phyloP scores from a whole-genome alignment of 768 basidiomycete species.

The Pleurotus salmoneostramineus region DNA sequence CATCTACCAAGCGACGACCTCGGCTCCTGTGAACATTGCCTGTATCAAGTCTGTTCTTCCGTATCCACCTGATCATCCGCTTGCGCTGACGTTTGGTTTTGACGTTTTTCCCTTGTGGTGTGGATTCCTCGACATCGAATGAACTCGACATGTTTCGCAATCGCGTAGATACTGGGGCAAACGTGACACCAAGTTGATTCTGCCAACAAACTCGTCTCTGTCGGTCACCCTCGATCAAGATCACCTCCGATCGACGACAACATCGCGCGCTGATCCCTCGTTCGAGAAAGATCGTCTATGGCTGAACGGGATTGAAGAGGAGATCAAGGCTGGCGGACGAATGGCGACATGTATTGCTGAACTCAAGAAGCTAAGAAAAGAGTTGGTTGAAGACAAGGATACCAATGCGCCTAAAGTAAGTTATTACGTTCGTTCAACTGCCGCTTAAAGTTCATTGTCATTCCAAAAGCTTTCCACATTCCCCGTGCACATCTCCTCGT shows the following conservation, averaged over 20 bases:
- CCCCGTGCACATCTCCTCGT: slow-evolving; percentile 85
- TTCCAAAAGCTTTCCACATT: slow-evolving; percentile 57
- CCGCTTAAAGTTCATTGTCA: background rate
- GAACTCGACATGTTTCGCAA: background rate
- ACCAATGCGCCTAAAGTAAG: slow-evolving; percentile 62
- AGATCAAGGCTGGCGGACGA: slow-evolving; percentile 78
- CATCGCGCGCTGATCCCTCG: slow-evolving; percentile 76
- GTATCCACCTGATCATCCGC: background rate
- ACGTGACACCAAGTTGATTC: slow-evolving; percentile 89
- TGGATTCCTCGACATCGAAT: background rate
- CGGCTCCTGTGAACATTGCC: slow-evolving; percentile 97
- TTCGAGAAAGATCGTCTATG: slow-evolving; percentile 82
- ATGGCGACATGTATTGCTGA: slow-evolving; percentile 83
- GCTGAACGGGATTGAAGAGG: slow-evolving; percentile 92
- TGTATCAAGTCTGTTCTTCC: slow-evolving; percentile 75
- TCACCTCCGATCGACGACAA: slow-evolving; percentile 90
- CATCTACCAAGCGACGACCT: slow-evolving; percentile 79
- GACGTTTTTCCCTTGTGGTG: background rate
- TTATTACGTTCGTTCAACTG: background rate
- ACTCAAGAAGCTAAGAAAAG: slow-evolving; percentile 74
- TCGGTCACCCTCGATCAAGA: slow-evolving; percentile 97
- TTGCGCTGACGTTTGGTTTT: background rate
- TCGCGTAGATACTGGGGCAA: slow-evolving; percentile 93
- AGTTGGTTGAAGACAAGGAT: slow-evolving; percentile 68
- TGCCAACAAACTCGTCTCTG: slow-evolving; percentile 95